Percentiles rank a stretch among this genome's conserved stretches.
Evolutionary conservation across 2,329 filamentous ascomycete genomes (phyloP).

Genomic region (Venturiaceae sp.): DNA sequence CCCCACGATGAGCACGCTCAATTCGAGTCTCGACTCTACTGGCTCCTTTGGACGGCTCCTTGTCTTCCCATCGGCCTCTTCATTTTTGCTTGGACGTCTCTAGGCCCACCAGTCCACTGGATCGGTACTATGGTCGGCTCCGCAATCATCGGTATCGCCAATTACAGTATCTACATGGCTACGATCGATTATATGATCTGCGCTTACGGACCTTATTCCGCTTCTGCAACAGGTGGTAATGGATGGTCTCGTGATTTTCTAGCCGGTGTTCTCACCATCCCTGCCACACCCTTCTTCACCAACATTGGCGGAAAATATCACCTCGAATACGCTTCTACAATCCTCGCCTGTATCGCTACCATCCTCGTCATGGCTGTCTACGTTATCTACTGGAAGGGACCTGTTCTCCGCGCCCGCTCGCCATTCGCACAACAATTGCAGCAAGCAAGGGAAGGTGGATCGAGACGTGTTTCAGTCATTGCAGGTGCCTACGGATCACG

Average conservation of each 20-base stretch:
- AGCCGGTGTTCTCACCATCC: constrained; percentile 61
- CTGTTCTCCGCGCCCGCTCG: constrained; percentile 39
- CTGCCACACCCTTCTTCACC: constrained; percentile 7
- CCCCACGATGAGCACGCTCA: constrained; percentile 6
- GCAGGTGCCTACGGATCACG: background rate
- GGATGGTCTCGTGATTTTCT: constrained; percentile 66
- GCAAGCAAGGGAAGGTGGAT: background rate
- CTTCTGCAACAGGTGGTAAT: constrained; percentile 67
- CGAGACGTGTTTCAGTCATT: background rate
- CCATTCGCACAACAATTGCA: constrained; percentile 42
- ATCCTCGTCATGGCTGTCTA: constrained; percentile 40
- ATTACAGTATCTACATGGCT: constrained; percentile 67
- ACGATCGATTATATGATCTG: constrained; percentile 72
- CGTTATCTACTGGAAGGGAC: constrained; percentile 47
- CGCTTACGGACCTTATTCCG: constrained; percentile 62
- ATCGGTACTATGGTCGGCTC: constrained; percentile 58
- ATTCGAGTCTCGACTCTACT: constrained; percentile 43
- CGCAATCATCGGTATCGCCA: constrained; percentile 60
- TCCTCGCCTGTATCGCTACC: constrained; percentile 42
- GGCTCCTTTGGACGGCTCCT: constrained; percentile 49
- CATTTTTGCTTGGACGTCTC: constrained; percentile 59
- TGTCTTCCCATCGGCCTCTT: constrained; percentile 58
- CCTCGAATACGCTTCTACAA: constrained; percentile 43
- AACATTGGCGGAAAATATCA: constrained; percentile 26
- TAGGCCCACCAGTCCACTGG: constrained; percentile 55